Base-by-base conservation (phyloP, 257 asterid genomes). In the Knoxia roxburghii region DNA sequence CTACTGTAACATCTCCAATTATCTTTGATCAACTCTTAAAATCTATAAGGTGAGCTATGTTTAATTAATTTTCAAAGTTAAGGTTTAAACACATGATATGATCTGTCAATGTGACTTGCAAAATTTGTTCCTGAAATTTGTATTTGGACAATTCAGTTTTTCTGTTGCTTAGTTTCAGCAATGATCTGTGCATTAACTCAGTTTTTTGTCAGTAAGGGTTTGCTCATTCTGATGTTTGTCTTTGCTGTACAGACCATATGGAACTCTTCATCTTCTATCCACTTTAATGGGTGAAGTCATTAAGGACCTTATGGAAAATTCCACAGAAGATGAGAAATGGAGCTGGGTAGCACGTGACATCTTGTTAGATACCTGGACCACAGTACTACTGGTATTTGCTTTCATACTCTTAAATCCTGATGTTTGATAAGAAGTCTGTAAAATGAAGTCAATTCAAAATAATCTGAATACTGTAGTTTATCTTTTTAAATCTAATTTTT, bases 291-390 rank as follows among this genome's bases (percentile, higher is more conserved):
- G 86, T 69, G 96, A 93, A 85, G 92, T 85, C 72, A 72, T 83
- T 69, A 90, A 85, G 78, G 89, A 90, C 76, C 85, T 85, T 56
- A 79, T 70, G 88, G 85, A 63, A 67, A 93, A 83, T 67, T 78
- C 32, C 78, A 70, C 88, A 43, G 97, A 88, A 37, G 96, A 93
- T 76, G 99, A 90, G 84, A 77, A 88, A 7, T 93, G 99, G 99
- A 93, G 99, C 83, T 88, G 96, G 96, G 95, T 85, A 41, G 97
- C 97, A 69, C 99, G 99, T 17, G 97, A 93, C 82, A 84, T 93
- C 72, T 85, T 93, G 80, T 71, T 93, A 67, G 99, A 93, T 71
- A 77, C 95, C 43, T 93, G 99, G 99, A 90, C 95, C 49, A 73
- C 86, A 73, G 82, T 90, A 73, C 90, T 93, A 69, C 65, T 71